Base-by-base conservation (phyloP, 2,329 filamentous ascomycete species). In the Hypoxylon sp. region DNA sequence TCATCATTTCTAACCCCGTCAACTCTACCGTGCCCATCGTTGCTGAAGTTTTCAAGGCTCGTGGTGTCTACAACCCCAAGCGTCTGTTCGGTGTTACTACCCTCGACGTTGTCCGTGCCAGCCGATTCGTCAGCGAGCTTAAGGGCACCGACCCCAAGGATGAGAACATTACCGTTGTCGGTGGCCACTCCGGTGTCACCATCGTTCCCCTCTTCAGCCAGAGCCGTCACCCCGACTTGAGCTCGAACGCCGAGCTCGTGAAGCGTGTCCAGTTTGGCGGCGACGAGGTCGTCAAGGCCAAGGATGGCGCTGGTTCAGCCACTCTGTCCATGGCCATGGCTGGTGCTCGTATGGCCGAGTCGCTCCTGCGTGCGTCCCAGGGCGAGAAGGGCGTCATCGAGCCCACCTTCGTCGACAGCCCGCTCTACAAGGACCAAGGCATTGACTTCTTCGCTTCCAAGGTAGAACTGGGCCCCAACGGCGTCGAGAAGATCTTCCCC, bases 271-370 rank as follows among this genome's bases (percentile, higher is more conserved):
- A 98, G 87, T 98, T 98, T 82, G 95, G 96, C 83, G 95, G 95
- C 87, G 95, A 98, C 82, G 95, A 98, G 90, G 95, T 98, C 75
- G 95, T 98, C 85, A 89, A 98, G 90, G 96, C 95, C 84, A 98
- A 98, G 92, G 94, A 95, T 80, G 96, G 95, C 83, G 94, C 94
- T 78, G 95, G 95, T 77, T 98, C 94, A 75, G 95, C 95, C 80
- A 98, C 95, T 72, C 92, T 98, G 76, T 98, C 94, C 86, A 99
- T 99, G 95, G 95, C 95, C 79, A 95, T 97, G 89, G 95, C 95
- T 74, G 95, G 95, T 82, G 88, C 88, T 79, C 88, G 89, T 82
- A 86, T 90, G 83, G 93, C 96, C 76, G 94, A 98, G 87, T 93
- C 92, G 75, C 86, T 99, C 77, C 92, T 99, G 84, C 94, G 93